Evolutionary conservation across 805 yeast species (phyloP), one percentile per base, ranked within the genome.

Genomic region (Kodamaea hsintzibuensis): DNA sequence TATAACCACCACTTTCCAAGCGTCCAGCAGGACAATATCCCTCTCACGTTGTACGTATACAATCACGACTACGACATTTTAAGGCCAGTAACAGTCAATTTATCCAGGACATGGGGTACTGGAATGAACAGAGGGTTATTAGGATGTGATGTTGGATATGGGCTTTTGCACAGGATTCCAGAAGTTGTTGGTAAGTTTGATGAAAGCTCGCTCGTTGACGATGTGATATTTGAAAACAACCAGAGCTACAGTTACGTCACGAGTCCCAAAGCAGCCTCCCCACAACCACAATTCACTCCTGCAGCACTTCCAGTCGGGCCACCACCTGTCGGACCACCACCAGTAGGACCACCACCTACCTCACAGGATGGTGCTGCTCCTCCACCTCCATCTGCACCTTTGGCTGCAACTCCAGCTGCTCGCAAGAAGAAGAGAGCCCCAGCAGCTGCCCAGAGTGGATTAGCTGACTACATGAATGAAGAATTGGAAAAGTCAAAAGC

Each of bases 111-210:
- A 14, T 89, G 95, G 91, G 90, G 91, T n/a, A 59, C 60, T 10
- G 78, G 73, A 8, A 70, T 66, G 13, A 91, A 92, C 13, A 80
- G 76, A 58, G 96, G 97, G 1, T 75, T 91, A 38, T 72, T 93
- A 38, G 99, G 99, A 1, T 91, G 97, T 71, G 96, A 92, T 59
- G 96, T 93, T 16, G 98, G 98, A 0, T 92, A 91, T 63, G 99
- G 99, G 0, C 78, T 88, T 50, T 73, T 93, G 49, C 98, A 93
- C 66, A 75, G 95, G 56, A 71, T 89, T n/a, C 97, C 98, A 1
- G 82, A 84, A 54, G 87, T 83, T 4, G 65, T 78, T 8, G 82
- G 81, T 0, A 79, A 80, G 54, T 82, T 80, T 63, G 81, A 74
- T n/a, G 58, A 55, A 19, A 60, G 61, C 12, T 60, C 66, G n/a